These are phyloP conservation scores for Tephrocybe sp. DNA, from an alignment of 768 basidiomycete species.

Conservation along the genomic window DNA sequence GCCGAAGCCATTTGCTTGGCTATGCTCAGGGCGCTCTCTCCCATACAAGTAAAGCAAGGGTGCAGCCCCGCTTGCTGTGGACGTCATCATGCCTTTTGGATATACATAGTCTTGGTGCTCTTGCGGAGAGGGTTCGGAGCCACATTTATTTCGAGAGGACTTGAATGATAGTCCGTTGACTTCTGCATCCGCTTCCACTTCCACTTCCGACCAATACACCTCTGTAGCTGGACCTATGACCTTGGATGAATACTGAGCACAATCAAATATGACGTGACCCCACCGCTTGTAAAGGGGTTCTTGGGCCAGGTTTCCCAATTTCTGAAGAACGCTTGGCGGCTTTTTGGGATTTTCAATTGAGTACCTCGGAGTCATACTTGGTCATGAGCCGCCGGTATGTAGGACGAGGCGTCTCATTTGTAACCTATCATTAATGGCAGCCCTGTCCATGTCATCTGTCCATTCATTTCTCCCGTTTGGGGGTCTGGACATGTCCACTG, in stretches of 20 bases:
- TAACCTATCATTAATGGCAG: no score
- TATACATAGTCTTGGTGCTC: slow-evolving; percentile 28
- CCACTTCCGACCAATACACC: slow-evolving; percentile 17
- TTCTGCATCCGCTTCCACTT: slow-evolving; percentile 6
- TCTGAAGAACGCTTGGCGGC: slow-evolving; percentile 48
- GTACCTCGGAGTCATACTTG: neutral
- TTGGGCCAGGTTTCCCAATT: slow-evolving; percentile 27
- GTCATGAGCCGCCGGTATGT: neutral
- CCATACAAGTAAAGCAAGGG: no score
- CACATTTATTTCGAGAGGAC: neutral
- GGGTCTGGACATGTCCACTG: no score
- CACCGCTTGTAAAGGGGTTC: slow-evolving; percentile 6
- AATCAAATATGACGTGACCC: slow-evolving; percentile 28
- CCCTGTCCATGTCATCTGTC: no score
- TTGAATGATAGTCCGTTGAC: neutral
- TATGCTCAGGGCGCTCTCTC: slow-evolving; percentile 26
- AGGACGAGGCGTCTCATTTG: neutral
- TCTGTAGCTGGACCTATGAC: slow-evolving; percentile 24
- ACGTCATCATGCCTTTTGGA: no score
- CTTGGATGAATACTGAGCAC: slow-evolving; percentile 35
- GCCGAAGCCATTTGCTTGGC: slow-evolving; percentile 20
- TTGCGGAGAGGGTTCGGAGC: slow-evolving; percentile 25
- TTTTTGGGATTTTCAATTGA: slow-evolving; percentile 14
- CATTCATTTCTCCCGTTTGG: no score
- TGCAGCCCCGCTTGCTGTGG: no score